These are phyloP conservation scores for Symbiodinium natans DNA, from an alignment of 73 alveolate genomes.

Conservation along the genomic window DNA sequence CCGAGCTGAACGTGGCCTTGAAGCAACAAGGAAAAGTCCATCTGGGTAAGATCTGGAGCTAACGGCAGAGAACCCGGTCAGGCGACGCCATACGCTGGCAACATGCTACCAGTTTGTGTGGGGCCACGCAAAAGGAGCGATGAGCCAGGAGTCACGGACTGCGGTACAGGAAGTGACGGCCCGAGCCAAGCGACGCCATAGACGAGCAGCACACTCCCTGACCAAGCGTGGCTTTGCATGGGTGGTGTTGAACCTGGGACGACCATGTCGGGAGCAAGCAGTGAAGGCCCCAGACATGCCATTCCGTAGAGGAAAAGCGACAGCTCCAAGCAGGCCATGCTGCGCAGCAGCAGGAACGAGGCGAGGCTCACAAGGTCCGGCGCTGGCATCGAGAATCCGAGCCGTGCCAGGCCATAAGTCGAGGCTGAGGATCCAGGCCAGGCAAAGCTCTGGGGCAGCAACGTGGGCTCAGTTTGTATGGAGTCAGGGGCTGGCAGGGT, in stretches of 20 bases:
- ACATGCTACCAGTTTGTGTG: constrained; percentile 32
- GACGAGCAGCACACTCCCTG: neutral
- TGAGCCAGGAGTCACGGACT: constrained; percentile 48
- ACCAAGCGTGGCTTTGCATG: constrained; percentile 46
- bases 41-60: constrained; percentile 48
- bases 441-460: constrained; percentile 8
- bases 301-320: constrained; percentile 25
- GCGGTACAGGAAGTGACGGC: constrained; percentile 6
- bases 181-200: constrained; percentile 63
- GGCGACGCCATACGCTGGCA: constrained; percentile 46
- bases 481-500: neutral
- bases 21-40: constrained; percentile 22
- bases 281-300: constrained; percentile 11
- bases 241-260: neutral
- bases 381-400: constrained; percentile 5
- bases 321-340: constrained; percentile 22
- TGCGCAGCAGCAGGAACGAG: constrained; percentile 4
- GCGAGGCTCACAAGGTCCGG: constrained; percentile 67
- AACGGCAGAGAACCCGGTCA: constrained; percentile 1
- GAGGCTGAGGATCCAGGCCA: neutral
- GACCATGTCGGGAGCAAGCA: constrained; percentile 18
- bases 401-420: constrained; percentile 45
- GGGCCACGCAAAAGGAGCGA: constrained; percentile 10
- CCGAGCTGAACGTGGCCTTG: constrained; percentile 31
- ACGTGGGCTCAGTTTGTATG: neutral